phyloP scores from a whole-genome alignment of 768 basidiomycete species.

The Suillus tomentosus region DNA sequence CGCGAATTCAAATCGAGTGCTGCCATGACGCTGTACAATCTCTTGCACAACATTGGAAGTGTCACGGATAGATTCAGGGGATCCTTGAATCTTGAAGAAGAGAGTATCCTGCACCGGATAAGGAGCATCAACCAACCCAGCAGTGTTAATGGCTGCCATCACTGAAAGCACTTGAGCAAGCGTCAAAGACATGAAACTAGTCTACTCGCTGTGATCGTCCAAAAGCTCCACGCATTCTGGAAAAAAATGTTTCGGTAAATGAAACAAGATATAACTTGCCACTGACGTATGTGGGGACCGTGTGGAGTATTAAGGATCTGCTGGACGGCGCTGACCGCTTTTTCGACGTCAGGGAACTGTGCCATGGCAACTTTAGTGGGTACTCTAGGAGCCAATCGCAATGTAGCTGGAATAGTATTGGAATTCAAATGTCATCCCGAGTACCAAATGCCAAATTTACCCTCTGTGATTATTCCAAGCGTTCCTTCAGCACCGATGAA shows the following conservation, averaged over 20 bases:
- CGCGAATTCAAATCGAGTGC: slow-evolving; percentile 71
- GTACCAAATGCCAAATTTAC: slow-evolving; percentile 38
- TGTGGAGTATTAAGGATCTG: slow-evolving; percentile 72
- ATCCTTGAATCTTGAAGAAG: slow-evolving; percentile 92
- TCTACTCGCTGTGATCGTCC: slow-evolving; percentile 65
- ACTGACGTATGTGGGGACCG: slow-evolving; percentile 75
- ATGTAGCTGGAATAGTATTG: slow-evolving; percentile 48
- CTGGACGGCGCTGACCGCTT: slow-evolving; percentile 79
- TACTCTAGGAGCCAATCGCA: slow-evolving; percentile 77
- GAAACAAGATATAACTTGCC: slow-evolving; percentile 5
- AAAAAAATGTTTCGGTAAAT: slow-evolving; percentile 3
- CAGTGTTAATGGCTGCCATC: slow-evolving; percentile 76
- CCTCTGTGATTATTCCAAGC: slow-evolving; percentile 87
- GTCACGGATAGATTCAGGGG: slow-evolving; percentile 54
- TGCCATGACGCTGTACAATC: slow-evolving; percentile 69
- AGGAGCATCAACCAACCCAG: slow-evolving; percentile 57
- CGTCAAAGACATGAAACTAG: neutral
- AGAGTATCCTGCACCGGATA: slow-evolving; percentile 78
- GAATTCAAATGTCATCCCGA: neutral
- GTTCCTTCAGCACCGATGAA: slow-evolving; percentile 93
- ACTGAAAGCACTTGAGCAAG: slow-evolving; percentile 38
- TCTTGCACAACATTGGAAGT: slow-evolving; percentile 59
- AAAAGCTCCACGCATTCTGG: slow-evolving; percentile 87
- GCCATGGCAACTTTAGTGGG: slow-evolving; percentile 89
- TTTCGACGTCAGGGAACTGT: slow-evolving; percentile 78